These are phyloP conservation scores for Fusarium domesticum DNA, from an alignment of 2,329 filamentous ascomycete species.

Conservation along the genomic window DNA sequence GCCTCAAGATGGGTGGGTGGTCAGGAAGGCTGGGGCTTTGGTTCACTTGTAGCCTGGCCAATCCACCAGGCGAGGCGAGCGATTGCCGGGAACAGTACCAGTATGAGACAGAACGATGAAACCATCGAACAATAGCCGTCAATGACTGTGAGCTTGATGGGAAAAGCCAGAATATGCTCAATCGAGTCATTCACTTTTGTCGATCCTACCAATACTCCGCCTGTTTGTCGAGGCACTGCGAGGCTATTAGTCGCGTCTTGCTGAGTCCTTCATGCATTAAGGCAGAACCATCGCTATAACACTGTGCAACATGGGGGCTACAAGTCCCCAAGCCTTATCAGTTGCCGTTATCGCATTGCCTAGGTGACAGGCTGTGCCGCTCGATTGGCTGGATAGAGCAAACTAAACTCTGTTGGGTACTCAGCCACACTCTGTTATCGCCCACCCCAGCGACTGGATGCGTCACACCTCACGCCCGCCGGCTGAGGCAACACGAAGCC, in stretches of 20 bases:
- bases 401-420: constrained; percentile 22
- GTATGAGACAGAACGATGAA: too few relatives aligned
- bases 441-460: constrained; percentile 32
- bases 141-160: too few relatives aligned
- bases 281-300: constrained; percentile 3
- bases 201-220: too few relatives aligned
- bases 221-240: neutral
- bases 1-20: constrained; percentile 6
- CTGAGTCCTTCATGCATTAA: neutral
- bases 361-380: constrained; percentile 28
- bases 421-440: constrained; percentile 33
- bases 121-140: too few relatives aligned
- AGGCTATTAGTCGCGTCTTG: neutral
- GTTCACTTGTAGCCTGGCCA: too few relatives aligned
- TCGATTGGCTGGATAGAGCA: constrained; percentile 19
- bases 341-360: constrained; percentile 36
- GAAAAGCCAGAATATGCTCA: too few relatives aligned
- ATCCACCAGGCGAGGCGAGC: too few relatives aligned
- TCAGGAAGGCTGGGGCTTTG: too few relatives aligned
- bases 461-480: constrained; percentile 33
- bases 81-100: too few relatives aligned
- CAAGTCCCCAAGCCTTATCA: constrained; percentile 21
- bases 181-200: too few relatives aligned
- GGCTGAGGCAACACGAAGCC: constrained; percentile 36
- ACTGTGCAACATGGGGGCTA: constrained; percentile 27